These are phyloP conservation scores for Populus trichocarpa DNA, from an alignment of 441 rosid species.

Conservation along the genomic window DNA sequence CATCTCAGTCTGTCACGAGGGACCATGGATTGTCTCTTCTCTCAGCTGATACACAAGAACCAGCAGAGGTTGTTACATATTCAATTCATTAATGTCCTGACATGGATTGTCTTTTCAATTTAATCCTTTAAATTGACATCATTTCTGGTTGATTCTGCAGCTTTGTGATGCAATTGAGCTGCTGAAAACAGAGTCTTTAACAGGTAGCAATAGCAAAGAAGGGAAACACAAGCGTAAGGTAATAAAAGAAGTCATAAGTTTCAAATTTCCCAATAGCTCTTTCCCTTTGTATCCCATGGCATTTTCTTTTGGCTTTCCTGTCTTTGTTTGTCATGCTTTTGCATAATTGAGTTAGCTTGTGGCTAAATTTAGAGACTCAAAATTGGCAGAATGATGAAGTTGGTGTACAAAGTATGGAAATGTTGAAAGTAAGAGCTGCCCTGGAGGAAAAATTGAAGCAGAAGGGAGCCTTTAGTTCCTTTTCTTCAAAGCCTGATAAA, in stretches of 20 bases:
- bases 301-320: not conserved
- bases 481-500: conserved; percentile 43
- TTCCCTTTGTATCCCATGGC: not conserved
- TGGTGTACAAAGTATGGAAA: conserved; percentile 66
- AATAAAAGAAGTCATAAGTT: conserved; percentile 12
- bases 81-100: not conserved
- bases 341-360: not conserved
- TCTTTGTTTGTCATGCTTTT: not conserved
- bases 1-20: conserved; percentile 24
- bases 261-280: not conserved
- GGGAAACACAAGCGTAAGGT: conserved; percentile 58
- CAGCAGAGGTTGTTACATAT: conserved; percentile 15
- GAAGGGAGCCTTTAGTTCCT: conserved; percentile 47
- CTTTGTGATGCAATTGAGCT: conserved; percentile 21
- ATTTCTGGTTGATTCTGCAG: conserved; percentile 20
- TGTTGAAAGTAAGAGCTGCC: conserved; percentile 76
- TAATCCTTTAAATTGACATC: not conserved
- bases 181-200: conserved; percentile 26
- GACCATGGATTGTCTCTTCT: conserved; percentile 17
- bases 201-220: conserved; percentile 26
- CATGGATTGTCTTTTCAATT: not conserved
- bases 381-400: conserved; percentile 54
- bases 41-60: conserved; percentile 19
- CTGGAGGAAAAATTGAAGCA: conserved; percentile 75
- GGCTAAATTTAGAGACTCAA: conserved; percentile 17